Base-by-base conservation (phyloP, 805 yeast species). In the Yarrowia sp. region DNA sequence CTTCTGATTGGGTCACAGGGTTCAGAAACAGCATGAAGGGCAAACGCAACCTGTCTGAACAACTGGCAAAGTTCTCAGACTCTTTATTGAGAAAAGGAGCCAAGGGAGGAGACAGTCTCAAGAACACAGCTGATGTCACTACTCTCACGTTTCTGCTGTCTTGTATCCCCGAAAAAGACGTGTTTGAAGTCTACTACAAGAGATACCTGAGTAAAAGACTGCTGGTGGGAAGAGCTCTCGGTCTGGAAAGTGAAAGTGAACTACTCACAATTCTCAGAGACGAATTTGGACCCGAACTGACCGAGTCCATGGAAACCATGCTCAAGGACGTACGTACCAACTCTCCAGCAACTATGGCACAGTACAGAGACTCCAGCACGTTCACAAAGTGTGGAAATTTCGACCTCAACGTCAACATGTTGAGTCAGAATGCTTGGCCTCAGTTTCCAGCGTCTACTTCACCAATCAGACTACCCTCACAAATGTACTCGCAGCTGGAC, bases 261-360 rank as follows among this genome's bases (percentile, higher is more conserved):
- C 85, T 93, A 63, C 88, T 95, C 67, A 90, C 90, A 69, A 83
- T 88, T 71, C 81, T 95, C 68, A 93, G 90, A 73, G 87, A 87
- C 65, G 96, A 88, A 67, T 92, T 93, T 75, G 90, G 96, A 21
- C 80, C 87, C 72, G 97, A 92, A 71, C 93, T 92, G 73, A 92
- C 98, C 0, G 86, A 90, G 52, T 91, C 90, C 74, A 88, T 95
- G 76, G 89, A 96, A 19, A 89, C 90, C 70, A 95, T 95, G 99
- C 90, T 95, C 74, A 88, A 87, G 73, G 99, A 95, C 77, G 90
- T 95, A 12, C 33, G 61, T 79, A 84, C 88, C 70, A 82, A 90
- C 3, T 89, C 97, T 0, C 84, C 84, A 67, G 91, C 89, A 56
- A 79, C 91, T 70, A 86, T 85, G 69, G 67, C 71, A 12, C 75